Base-by-base conservation (phyloP, 2,329 filamentous ascomycete species). In the Dryadomyces quercivorus region DNA sequence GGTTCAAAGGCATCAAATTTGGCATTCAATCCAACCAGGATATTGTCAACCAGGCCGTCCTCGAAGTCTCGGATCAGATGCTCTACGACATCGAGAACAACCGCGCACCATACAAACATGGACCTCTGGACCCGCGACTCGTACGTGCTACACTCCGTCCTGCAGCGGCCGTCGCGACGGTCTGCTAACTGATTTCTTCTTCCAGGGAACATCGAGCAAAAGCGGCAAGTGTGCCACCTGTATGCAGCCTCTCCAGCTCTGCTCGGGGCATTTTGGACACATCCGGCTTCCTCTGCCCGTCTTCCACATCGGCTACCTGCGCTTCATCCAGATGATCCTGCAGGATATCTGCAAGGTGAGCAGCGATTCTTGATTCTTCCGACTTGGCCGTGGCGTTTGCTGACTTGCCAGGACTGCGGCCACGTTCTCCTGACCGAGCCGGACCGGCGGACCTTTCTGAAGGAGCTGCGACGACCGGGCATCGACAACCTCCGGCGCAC, bases 231-330 rank as follows among this genome's bases (percentile, higher is more conserved):
- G 93, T 67, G 74, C 81, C 46, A 97, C 93, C 15, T 98, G 93
- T 66, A 82, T 87, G 50, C 82, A 91, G 64, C 78, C 82, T 16
- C 75, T 97, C 34, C 81, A 89, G 63, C 82, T 85, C 60, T 98
- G 93, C 69, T 93, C 89, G 62, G 93, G 93, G 13, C 93, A 98
- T 69, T 98, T 97, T 65, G 93, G 93, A 49, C 86, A 96, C 69
- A 86, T 98, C 63, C 84, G 88, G 63, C 80, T 98, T 15, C 88
- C 92, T 1, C 75, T 98, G 52, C 93, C 93, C 4, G 89, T 86
- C 46, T 97, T 97, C 65, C 93, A 98, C 66, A 90, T 97, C 60
- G 93, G 93, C 42, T 98, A 96, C 66, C 80, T 98, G 63, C 93
- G 90, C 66, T 90, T 94, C 67, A 89, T 93, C 59, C 92, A 95